A percentile compares a stretch with the other conserved stretches of the same genome.
Conservation (phyloP, 352 stramenopile species). For the Phytophthora colocasiae region DNA sequence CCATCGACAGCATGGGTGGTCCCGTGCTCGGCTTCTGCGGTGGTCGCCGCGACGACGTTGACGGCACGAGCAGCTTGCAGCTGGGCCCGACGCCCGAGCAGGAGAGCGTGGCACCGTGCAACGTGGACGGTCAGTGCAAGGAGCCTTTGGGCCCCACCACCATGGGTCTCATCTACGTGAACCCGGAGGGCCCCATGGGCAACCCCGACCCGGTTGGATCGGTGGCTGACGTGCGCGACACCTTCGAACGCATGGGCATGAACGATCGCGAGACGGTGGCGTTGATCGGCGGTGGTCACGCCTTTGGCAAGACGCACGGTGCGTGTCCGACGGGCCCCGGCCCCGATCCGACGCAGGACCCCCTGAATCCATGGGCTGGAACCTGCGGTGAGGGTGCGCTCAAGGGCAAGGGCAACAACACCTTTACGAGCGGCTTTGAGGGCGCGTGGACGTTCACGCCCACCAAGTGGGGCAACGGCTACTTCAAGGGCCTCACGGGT, state of each 20-base stretch:
- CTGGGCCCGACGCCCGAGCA: conserved; percentile 53
- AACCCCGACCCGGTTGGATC: conserved; percentile 90
- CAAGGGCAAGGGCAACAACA: conserved; percentile 72
- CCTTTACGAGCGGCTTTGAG: conserved; percentile 83
- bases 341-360: conserved; percentile 48
- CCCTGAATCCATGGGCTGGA: conserved; percentile 61
- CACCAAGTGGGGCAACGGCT: conserved; percentile 94
- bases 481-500: conserved; percentile 86
- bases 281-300: conserved; percentile 91
- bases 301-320: conserved; percentile 94
- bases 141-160: conserved; percentile 63
- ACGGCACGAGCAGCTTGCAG: conserved; percentile 64
- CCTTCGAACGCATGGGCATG: conserved; percentile 95
- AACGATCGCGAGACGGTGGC: conserved; percentile 95
- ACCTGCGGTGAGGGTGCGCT: conserved; percentile 50
- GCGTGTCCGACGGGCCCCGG: conserved; percentile 55
- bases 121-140: conserved; percentile 55
- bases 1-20: conserved; percentile 93
- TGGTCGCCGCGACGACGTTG: conserved; percentile 82
- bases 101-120: conserved; percentile 51
- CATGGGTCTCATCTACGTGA: conserved; percentile 80
- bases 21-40: conserved; percentile 91
- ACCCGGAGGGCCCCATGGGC: conserved; percentile 65
- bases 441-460: conserved; percentile 88
- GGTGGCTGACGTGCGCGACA: conserved; percentile 91